Evolutionary conservation across 108 stramenopile genomes (phyloP), one percentile per base, ranked within the genome.

Genomic region (Skeletonema grethae): DNA sequence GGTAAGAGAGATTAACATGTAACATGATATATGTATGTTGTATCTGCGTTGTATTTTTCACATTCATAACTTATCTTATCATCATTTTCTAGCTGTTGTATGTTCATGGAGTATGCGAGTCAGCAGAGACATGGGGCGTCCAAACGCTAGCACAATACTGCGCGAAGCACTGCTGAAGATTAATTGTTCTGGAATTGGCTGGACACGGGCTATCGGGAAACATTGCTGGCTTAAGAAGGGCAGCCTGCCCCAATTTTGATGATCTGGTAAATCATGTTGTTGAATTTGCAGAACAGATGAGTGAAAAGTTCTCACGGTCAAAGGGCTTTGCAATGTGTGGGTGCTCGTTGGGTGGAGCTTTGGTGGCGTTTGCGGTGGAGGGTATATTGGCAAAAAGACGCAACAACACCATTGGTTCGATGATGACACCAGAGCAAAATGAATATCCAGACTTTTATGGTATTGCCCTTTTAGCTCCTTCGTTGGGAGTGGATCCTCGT

Each of bases 101-200:
- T 36, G 55, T 84, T 70, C 86, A 79, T 38, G 86, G 86, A 18
- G 60, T 87, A 50, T 87, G 86, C 65, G 86, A 84, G 65, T 84
- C 83, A 24, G 70, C 76, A 18, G 84, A 87, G 57, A 87, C 86
- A 4, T 45, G n/a, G 73, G 69, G 68, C n/a, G 81, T 85, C 8
- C 82, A 84, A 70, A 31, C 63, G 7, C 43, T 84, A 39, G 84
- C 78, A 20, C 20, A 61, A 31, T 62, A 59, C 24, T 55, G 71
- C 16, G 36, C 58, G n/a, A 53, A 35, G 4, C 28, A 60, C 31
- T 8, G 25, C 5, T 79, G 84, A 58, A 38, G 56, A 35, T 46
- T 87, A 50, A 77, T 70, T 13, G 80, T 79, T 3, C 20, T 87
- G 16, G 84, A 87, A 60, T 32, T 75, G 46, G 69, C 68, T 32